Base-by-base conservation (phyloP, 106 monocot species). In the Allium cepa region DNA sequence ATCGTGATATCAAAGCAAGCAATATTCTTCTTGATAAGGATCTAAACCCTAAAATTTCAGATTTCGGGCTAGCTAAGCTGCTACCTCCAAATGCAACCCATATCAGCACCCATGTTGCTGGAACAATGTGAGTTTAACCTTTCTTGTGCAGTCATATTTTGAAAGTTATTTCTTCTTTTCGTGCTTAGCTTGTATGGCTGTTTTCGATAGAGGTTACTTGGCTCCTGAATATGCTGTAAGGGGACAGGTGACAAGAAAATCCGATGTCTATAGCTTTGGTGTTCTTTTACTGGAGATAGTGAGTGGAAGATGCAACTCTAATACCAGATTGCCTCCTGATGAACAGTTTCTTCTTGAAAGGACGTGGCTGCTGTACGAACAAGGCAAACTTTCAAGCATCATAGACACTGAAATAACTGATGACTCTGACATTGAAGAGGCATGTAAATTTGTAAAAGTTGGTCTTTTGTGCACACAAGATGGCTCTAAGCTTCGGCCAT, bases 271-370 rank as follows among this genome's bases (percentile, higher is more conserved):
- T 53, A 82, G 88, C 59, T 89, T 82, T 63, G 88, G 88, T 16
- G 82, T 89, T 79, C 88, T 89, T 79, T 50, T 89, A 48, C 57
- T 89, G 48, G 88, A 89, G 82, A 89, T 89, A 66, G 88, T 88
- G 55, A 84, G 76, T 50, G 88, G 88, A 8, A 73, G 88, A 72
- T 80, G 82, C 28, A 89, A 85, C 65, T 79, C 82, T 55, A 82
- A 89, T 60, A 77, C 73, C 66, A 77, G 79, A 69, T 68, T 89
- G 57, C 88, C 88, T 59, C 66, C 46, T 72, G 88, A 82, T 74
- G 88, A 89, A 46, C 85, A 82, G 27, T 89, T 82, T 72, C 88
- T 89, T 70, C 85, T 89, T 50, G 88, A 89, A 73, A 79, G 85
- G 53, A 75, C 75, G 4, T 75, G 75, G 75, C 15, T 50, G 4